These are phyloP conservation scores for Laguncularia racemosa DNA, from an alignment of 345 rosid species.

Conservation along the genomic window DNA sequence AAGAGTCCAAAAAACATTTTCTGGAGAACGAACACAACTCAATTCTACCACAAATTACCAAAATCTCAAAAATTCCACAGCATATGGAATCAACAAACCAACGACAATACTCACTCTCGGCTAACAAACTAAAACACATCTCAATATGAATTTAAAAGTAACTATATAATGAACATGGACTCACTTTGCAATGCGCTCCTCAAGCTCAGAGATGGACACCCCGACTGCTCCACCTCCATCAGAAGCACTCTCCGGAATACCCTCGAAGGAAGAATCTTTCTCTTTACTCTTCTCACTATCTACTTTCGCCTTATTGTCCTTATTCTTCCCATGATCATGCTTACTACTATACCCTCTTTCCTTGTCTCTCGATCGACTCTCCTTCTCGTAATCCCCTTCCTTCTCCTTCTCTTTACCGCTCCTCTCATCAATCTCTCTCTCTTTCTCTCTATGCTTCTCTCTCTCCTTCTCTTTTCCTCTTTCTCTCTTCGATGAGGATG, in stretches of 20 bases:
- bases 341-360: conserved; percentile 23
- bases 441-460: conserved; percentile 19
- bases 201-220: conserved; percentile 29
- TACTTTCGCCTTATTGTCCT: conserved; percentile 18
- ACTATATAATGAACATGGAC: conserved; percentile 5
- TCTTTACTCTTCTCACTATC: conserved; percentile 35
- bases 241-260: conserved; percentile 24
- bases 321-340: conserved; percentile 24
- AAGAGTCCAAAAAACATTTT: too few relatives aligned
- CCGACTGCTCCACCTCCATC: conserved; percentile 28
- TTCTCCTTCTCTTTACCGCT: conserved; percentile 4
- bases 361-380: conserved; percentile 30
- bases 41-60: too few relatives aligned
- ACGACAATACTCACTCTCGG: background rate
- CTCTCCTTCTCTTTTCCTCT: background rate
- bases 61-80: too few relatives aligned
- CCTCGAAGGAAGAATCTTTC: conserved; percentile 20
- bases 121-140: too few relatives aligned
- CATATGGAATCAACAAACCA: background rate
- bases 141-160: too few relatives aligned
- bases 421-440: conserved; percentile 11
- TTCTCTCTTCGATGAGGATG: background rate
- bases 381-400: conserved; percentile 35
- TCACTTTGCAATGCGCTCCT: conserved; percentile 68
- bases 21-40: too few relatives aligned